Evolutionary conservation across 1,284 basidiomycete genomes (phyloP), one percentile per base, ranked within the genome.

Genomic region (Acaromyces ingoldii): DNA sequence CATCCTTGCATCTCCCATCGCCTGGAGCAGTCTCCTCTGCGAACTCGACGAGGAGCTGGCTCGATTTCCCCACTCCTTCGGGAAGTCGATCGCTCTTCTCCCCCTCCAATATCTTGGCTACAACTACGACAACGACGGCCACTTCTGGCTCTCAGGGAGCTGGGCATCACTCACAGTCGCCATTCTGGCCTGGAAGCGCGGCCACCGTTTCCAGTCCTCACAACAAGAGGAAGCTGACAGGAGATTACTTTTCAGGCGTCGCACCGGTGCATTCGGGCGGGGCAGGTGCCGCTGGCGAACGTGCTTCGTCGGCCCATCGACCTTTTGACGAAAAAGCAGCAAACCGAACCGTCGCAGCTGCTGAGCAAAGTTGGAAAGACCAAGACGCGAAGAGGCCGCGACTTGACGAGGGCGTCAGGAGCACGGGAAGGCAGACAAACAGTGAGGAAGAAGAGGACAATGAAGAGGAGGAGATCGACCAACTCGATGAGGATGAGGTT

Each of bases 401-500:
- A 40, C 21, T 47, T 26, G 10, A 13, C 17, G 33, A 13, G 9
- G 38, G 15, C 7, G 38, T 22, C 30, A 31, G 15, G 30, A 25
- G 13, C 15, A 10, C 25, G 25, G n/a, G 30, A 41, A 15, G 21
- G 19, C 15, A 34, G 30, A 22, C 21, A 9, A 38, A 11, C 15
- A 33, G 33, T 6, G 39, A 25, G 13, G 21, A 53, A 2, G 40
- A n/a, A 6, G 43, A 42, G 21, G 51, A 37, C 15, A 38, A 50
- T 9, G 46, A 55, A 15, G 56, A 50, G 17, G 66, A 69, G 24
- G 56, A 59, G 10, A 59, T 63, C 22, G 62, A 65, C 24, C 62
- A 64, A 13, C 51, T 53, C 19, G 67, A 67, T 38, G 60, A 65
- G 53, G 62, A 63, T 41, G 67, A 64, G 44, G 49, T 65, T 3